Conservation (phyloP, 495 filamentous ascomycete species). For the Tuber brumale region DNA sequence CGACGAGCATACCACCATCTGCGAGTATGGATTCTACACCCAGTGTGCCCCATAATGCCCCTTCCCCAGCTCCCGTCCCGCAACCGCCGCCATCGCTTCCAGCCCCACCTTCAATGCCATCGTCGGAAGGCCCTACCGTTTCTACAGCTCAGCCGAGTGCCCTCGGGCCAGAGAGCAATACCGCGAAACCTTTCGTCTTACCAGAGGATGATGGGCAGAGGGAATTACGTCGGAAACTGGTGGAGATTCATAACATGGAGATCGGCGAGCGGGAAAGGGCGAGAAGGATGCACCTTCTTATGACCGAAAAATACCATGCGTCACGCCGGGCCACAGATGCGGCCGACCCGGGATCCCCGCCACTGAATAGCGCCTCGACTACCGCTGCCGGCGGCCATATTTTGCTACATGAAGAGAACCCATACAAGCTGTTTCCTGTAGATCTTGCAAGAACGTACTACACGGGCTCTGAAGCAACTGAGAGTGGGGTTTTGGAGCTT, state of each 20-base stretch:
- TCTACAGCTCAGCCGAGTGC: constrained; percentile 27
- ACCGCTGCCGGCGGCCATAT: constrained; percentile 41
- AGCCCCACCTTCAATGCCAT: constrained; percentile 28
- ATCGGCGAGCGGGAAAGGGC: constrained; percentile 71
- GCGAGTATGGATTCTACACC: constrained; percentile 11
- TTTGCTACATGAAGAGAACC: constrained; percentile 46
- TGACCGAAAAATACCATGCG: constrained; percentile 70
- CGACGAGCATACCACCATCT: constrained; percentile 15
- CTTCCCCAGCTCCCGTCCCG: constrained; percentile 18
- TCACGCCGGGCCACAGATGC: constrained; percentile 34
- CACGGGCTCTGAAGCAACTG: constrained; percentile 44
- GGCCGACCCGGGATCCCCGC: constrained; percentile 40
- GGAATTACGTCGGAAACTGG: constrained; percentile 64
- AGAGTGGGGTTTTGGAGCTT: constrained; percentile 49
- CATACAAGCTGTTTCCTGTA: constrained; percentile 61
- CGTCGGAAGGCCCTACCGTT: constrained; percentile 33
- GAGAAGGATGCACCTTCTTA: constrained; percentile 69
- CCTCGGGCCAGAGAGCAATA: constrained; percentile 14
- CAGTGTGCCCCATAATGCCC: background rate
- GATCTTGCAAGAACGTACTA: constrained; percentile 52
- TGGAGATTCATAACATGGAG: constrained; percentile 62
- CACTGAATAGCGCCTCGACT: constrained; percentile 42
- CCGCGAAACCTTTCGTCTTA: constrained; percentile 46
- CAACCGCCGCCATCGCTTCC: constrained; percentile 8
- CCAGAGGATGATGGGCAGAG: constrained; percentile 94